Percentiles rank a stretch among this genome's conserved stretches.
These are phyloP conservation scores for Pugionium cornutum DNA, from an alignment of 345 rosid genomes.

Conservation along the genomic window DNA sequence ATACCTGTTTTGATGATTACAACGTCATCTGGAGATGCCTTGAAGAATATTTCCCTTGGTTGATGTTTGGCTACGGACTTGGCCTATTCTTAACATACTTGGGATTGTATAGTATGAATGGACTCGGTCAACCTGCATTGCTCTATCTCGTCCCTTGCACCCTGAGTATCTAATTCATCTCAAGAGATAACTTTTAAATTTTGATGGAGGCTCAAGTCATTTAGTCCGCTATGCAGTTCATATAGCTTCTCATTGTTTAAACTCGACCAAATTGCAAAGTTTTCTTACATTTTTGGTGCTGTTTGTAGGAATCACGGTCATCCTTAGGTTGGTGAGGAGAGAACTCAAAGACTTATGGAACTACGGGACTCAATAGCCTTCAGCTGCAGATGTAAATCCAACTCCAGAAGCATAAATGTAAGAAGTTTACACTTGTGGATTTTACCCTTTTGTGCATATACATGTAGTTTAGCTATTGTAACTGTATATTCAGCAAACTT, in stretches of 20 bases:
- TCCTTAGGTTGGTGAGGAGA: conserved; percentile 61
- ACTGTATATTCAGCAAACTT: too few species aligned
- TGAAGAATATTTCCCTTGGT: conserved; percentile 77
- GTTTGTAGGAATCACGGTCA: conserved; percentile 54
- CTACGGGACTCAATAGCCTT: conserved; percentile 43
- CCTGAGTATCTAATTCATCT: conserved; percentile 51
- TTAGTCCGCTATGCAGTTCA: neutral
- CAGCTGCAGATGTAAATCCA: conserved; percentile 33
- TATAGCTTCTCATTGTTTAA: too few species aligned
- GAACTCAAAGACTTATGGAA: conserved; percentile 68
- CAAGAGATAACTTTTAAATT: neutral
- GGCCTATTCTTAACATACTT: conserved; percentile 85
- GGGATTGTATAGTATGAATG: conserved; percentile 88
- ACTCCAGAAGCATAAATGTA: conserved; percentile 22
- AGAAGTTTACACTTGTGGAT: too few species aligned
- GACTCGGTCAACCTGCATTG: conserved; percentile 97
- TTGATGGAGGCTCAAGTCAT: neutral
- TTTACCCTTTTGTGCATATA: too few species aligned
- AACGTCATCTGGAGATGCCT: conserved; percentile 61
- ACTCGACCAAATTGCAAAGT: too few species aligned
- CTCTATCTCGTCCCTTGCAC: conserved; percentile 99
- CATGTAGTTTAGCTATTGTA: too few species aligned
- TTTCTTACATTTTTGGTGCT: too few species aligned
- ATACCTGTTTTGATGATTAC: conserved; percentile 76
- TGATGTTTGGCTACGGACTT: conserved; percentile 73